Base-by-base conservation (phyloP, 108 stramenopile species). In the Cyclotella kingstonii region DNA sequence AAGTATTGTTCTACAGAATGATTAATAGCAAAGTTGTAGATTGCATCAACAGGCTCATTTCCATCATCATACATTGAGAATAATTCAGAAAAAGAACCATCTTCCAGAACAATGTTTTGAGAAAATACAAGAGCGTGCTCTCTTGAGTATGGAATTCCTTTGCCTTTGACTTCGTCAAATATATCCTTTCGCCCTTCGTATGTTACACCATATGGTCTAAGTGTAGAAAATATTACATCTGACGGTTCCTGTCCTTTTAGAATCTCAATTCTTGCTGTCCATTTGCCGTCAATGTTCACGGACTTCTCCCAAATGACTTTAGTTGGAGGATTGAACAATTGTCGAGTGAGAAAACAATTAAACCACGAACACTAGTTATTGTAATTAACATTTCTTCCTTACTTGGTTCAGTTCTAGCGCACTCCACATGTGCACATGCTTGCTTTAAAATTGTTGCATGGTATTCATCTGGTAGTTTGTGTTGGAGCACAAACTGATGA, bases 61-160 rank as follows among this genome's bases (percentile, higher is more conserved):
- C 78, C 78, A 22, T 79, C 60, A 51, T 76, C 75, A 35, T 76
- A 69, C 15, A 76, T 3, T 5, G 49, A 22, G 28, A 76, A 68
- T 11, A 31, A 38, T 12, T 56, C 43, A 17, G 62, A 58, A 41
- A 58, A 63, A 14, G 45, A 43, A 19, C 50, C 50, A 28, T 70
- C 50, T 4, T 73, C 38, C 30, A 68, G 57, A 34, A 55, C 27
- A 12, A 71, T 68, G 11, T 47, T 47, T 22, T 63, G 23, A 6
- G 75, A 69, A 28, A 69, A 58, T 7, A 76, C 14, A 18, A 43
- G 55, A 35, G 68, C 75, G 25, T 44, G 41, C 33, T 76, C 68
- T 31, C 55, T 51, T 26, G 66, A 54, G 28, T 41, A 58, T 34
- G 66, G 51, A 1, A 69, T 23, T 3, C 66, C 57, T 2, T 27